Conservation (phyloP, 345 rosid species). For the Gynandropsis gynandra region DNA sequence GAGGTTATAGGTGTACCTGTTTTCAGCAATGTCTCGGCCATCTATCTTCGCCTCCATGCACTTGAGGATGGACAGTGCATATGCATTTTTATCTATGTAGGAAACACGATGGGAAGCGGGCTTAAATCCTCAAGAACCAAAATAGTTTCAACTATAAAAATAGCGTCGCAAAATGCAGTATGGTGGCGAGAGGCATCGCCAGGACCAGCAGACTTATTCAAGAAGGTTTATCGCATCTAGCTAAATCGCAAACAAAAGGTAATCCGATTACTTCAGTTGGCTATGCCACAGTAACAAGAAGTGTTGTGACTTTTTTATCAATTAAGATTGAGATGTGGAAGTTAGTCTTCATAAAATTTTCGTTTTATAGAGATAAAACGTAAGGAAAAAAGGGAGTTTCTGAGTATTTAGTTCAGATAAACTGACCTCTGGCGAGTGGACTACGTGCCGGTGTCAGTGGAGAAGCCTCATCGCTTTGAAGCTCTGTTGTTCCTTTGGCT, state of each 20-base stretch:
- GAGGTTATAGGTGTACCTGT: constrained; percentile 35
- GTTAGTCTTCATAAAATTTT: constrained; percentile 1
- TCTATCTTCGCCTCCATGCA: constrained; percentile 79
- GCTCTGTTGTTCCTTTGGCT: constrained; percentile 32
- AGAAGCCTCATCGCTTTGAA: constrained; percentile 39
- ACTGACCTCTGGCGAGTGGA: constrained; percentile 56
- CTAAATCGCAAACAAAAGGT: too few relatives aligned
- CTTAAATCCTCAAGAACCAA: constrained; percentile 7
- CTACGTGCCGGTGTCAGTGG: constrained; percentile 28
- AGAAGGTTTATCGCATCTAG: too few relatives aligned
- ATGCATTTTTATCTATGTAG: constrained; percentile 66
- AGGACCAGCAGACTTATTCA: too few relatives aligned
- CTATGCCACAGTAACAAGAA: too few relatives aligned
- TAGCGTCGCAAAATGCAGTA: constrained; percentile 3
- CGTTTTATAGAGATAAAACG: constrained; percentile 4
- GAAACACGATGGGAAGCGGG: constrained; percentile 11
- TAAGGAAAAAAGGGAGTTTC: not conserved
- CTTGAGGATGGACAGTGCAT: constrained; percentile 71
- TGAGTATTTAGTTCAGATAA: constrained; percentile 4
- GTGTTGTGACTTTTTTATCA: not conserved
- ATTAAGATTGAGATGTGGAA: not conserved
- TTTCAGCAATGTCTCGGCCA: constrained; percentile 59
- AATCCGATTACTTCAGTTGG: too few relatives aligned
- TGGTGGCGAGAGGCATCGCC: too few relatives aligned
- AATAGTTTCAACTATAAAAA: not conserved